Evolutionary conservation across 306 rosid species (phyloP).

Genomic region (Calophaca sinica): DNA sequence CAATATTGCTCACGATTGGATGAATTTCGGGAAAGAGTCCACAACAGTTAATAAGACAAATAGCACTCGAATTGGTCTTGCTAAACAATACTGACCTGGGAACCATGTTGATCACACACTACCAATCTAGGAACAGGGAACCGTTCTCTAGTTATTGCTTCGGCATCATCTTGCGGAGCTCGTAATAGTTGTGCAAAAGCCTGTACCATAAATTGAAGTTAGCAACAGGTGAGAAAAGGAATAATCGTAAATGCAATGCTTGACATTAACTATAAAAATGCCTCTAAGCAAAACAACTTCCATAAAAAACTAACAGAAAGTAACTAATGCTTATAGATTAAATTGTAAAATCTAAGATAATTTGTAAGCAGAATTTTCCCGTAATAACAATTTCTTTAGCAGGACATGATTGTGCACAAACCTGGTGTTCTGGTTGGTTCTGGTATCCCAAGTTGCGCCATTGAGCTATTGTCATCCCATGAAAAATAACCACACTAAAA

Average conservation of each 20-base stretch:
- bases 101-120: slow-evolving; percentile 98
- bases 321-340: slow-evolving; percentile 6
- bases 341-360: slow-evolving; percentile 4
- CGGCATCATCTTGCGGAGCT: slow-evolving; percentile 86
- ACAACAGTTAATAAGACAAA: slow-evolving; percentile 5
- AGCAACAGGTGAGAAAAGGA: slow-evolving; percentile 26
- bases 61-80: slow-evolving; percentile 25
- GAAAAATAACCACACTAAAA: slow-evolving; percentile 93
- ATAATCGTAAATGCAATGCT: slow-evolving; percentile 8
- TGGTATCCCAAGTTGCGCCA: slow-evolving; percentile 99
- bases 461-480: slow-evolving; percentile 98
- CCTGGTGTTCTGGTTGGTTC: slow-evolving; percentile 87
- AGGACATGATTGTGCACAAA: slow-evolving; percentile 44
- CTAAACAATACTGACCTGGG: slow-evolving; percentile 74
- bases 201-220: slow-evolving; percentile 54
- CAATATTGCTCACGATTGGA: slow-evolving; percentile 9
- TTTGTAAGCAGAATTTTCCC: slow-evolving; percentile 1
- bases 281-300: slow-evolving; percentile 20
- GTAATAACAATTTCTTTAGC: slow-evolving; percentile 16
- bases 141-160: slow-evolving; percentile 69
- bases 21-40: slow-evolving; percentile 22
- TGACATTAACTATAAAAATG: slow-evolving; percentile 10
- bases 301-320: slow-evolving; percentile 2
- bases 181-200: slow-evolving; percentile 86
- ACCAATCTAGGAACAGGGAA: slow-evolving; percentile 98